Evolutionary conservation across 169 alveolate genomes (phyloP).

Genomic region (Theileria annulata): DNA sequence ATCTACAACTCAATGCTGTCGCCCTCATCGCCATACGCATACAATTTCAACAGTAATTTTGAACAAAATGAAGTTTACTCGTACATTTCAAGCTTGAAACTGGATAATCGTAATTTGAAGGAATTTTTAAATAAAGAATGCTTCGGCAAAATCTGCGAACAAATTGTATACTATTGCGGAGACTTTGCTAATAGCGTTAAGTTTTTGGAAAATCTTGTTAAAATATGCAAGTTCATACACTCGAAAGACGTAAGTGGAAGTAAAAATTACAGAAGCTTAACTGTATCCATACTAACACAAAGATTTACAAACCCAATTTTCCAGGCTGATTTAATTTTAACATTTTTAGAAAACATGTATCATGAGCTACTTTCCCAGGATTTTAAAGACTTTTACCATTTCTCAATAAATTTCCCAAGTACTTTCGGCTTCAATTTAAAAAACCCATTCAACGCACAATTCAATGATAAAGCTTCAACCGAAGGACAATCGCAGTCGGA

Average conservation of each 20-base stretch:
- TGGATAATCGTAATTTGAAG: conserved; percentile 54
- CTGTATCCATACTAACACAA: conserved; percentile 21
- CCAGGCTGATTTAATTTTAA: conserved; percentile 56
- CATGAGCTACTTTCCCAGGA: conserved; percentile 2
- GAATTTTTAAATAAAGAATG: conserved; percentile 47
- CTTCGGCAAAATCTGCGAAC: conserved; percentile 44
- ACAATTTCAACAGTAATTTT: conserved; percentile 11
- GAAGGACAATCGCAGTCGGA: not conserved
- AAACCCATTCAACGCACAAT: not conserved
- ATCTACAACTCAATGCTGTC: conserved; percentile 20
- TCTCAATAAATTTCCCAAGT: not conserved
- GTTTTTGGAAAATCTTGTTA: conserved; percentile 39
- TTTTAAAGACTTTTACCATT: not conserved
- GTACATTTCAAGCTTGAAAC: conserved; percentile 34
- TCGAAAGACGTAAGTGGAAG: conserved; percentile 43
- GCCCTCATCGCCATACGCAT: conserved; percentile 17
- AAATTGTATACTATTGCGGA: conserved; percentile 37
- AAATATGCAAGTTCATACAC: conserved; percentile 47
- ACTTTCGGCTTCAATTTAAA: conserved; percentile 8
- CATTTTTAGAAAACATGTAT: conserved; percentile 32
- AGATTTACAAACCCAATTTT: conserved; percentile 42
- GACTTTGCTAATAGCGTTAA: conserved; percentile 19
- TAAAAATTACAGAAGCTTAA: conserved; percentile 27
- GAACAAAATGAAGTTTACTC: conserved; percentile 52
- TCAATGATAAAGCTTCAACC: conserved; percentile 5